These are phyloP conservation scores for Ricinus communis DNA, from an alignment of 345 rosid genomes.

Conservation along the genomic window DNA sequence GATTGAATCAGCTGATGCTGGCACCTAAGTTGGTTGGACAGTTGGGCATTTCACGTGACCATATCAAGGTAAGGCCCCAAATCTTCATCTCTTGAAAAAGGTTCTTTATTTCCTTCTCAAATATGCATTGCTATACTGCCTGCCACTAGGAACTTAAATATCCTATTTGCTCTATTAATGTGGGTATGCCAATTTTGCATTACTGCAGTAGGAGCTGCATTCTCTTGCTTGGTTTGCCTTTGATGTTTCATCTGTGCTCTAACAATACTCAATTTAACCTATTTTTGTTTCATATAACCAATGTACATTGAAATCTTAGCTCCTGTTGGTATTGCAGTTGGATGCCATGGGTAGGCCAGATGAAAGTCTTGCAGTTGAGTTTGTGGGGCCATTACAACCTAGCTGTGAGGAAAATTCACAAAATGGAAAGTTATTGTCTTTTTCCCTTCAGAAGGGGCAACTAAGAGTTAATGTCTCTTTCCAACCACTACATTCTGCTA, in stretches of 20 bases:
- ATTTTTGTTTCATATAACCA: constrained; percentile 3
- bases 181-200: neutral
- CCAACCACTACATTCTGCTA: constrained; percentile 76
- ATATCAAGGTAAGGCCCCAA: constrained; percentile 60
- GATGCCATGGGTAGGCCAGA: constrained; percentile 89
- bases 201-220: neutral
- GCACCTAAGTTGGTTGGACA: constrained; percentile 88
- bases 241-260: constrained; percentile 2
- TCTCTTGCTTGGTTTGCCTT: neutral
- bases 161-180: constrained; percentile 11
- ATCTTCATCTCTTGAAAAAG: constrained; percentile 5
- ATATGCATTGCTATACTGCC: neutral
- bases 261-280: constrained; percentile 6
- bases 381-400: constrained; percentile 62
- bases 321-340: constrained; percentile 54
- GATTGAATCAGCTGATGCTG: constrained; percentile 84
- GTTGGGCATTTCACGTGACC: constrained; percentile 71
- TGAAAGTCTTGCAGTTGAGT: constrained; percentile 82
- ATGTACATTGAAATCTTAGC: constrained; percentile 17
- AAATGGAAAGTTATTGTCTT: constrained; percentile 69
- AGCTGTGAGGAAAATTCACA: constrained; percentile 51
- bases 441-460: constrained; percentile 91
- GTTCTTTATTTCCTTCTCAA: neutral
- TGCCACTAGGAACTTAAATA: neutral
- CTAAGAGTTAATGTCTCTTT: constrained; percentile 73